These are phyloP conservation scores for Raffaelea deltoideospora DNA, from an alignment of 2,329 filamentous ascomycete genomes.

Conservation along the genomic window DNA sequence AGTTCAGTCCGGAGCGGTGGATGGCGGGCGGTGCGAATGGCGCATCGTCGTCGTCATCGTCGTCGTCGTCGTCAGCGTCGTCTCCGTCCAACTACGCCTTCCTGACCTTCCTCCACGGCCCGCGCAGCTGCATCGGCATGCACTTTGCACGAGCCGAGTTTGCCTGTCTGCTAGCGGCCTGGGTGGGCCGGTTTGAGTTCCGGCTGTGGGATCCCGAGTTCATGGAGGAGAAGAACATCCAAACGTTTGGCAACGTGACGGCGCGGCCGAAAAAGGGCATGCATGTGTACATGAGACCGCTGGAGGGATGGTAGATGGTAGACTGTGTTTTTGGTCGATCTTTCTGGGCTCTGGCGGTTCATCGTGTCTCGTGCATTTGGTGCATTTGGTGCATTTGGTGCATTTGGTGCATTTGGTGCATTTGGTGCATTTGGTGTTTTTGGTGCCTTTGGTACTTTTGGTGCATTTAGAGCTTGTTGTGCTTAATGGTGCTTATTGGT, in stretches of 20 bases:
- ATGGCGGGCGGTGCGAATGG: constrained; percentile 24
- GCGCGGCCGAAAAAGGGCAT: constrained; percentile 59
- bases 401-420: too few relatives aligned
- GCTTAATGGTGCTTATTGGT: too few relatives aligned
- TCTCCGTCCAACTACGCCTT: constrained; percentile 60
- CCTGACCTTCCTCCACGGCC: constrained; percentile 75
- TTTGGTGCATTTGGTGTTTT: too few relatives aligned
- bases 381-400: too few relatives aligned
- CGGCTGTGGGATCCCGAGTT: constrained; percentile 40
- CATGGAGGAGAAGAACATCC: constrained; percentile 49
- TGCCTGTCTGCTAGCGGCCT: constrained; percentile 62
- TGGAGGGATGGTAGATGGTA: constrained; percentile 49
- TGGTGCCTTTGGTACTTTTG: too few relatives aligned
- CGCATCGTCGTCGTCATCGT: constrained; percentile 58
- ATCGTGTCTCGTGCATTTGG: too few relatives aligned
- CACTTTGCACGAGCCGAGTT: constrained; percentile 74
- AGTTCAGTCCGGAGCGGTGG: constrained; percentile 73
- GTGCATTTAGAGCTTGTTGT: too few relatives aligned
- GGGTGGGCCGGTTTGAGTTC: constrained; percentile 62
- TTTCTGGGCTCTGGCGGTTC: too few relatives aligned
- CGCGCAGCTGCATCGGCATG: constrained; percentile 71
- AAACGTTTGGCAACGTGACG: constrained; percentile 57
- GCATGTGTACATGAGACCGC: constrained; percentile 46
- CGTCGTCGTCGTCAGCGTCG: constrained; percentile 47
- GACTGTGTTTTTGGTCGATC: too few relatives aligned